These are phyloP conservation scores for Pyrenophora seminiperda DNA, from an alignment of 2,329 filamentous ascomycete species.

Conservation along the genomic window DNA sequence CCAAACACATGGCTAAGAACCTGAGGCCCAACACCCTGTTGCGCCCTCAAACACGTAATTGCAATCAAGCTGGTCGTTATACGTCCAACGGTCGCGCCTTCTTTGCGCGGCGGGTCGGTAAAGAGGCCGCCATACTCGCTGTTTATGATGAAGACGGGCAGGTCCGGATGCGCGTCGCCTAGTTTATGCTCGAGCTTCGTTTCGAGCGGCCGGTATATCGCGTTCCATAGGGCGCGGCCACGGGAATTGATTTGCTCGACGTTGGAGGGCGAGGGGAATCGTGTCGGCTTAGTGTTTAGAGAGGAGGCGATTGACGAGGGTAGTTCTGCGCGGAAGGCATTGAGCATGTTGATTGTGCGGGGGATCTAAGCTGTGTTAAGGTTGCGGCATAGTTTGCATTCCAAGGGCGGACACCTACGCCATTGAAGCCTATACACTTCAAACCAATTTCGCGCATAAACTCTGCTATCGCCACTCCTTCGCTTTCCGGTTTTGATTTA, in stretches of 20 bases:
- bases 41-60: conserved; percentile 74
- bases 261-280: conserved; percentile 53
- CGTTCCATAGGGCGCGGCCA: conserved; percentile 73
- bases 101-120: conserved; percentile 64
- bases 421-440: conserved; percentile 81
- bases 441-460: conserved; percentile 76
- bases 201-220: conserved; percentile 76
- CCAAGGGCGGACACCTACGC: conserved; percentile 44
- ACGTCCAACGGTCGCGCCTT: conserved; percentile 64
- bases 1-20: conserved; percentile 83
- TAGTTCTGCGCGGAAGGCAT: conserved; percentile 69
- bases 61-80: conserved; percentile 75
- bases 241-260: conserved; percentile 61
- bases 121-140: conserved; percentile 76
- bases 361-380: conserved; percentile 67
- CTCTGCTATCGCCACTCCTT: conserved; percentile 63
- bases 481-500: conserved; percentile 29
- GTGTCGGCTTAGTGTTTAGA: conserved; percentile 64
- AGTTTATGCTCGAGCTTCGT: conserved; percentile 73
- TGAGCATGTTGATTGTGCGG: conserved; percentile 80
- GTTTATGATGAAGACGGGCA: conserved; percentile 79
- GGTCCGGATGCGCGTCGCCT: conserved; percentile 75
- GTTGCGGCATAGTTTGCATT: neutral
- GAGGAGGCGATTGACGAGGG: conserved; percentile 59
- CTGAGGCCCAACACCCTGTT: conserved; percentile 82